Conservation (phyloP, 1,284 basidiomycete genomes). For the Trametes hirsuta region DNA sequence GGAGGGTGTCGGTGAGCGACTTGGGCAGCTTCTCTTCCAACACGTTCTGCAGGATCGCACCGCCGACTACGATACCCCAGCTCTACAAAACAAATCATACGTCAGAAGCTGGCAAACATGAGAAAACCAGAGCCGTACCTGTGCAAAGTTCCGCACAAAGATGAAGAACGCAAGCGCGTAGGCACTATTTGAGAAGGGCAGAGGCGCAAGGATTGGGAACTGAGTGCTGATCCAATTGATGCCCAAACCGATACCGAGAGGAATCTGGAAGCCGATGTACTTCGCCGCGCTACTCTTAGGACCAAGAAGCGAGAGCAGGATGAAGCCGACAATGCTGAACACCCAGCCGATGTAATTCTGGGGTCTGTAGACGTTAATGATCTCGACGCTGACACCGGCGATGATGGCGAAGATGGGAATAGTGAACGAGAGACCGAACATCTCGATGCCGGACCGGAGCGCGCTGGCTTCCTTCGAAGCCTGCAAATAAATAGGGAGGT, state of each 20-base stretch:
- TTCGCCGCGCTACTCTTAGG: conserved; percentile 29
- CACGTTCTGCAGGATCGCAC: conserved; percentile 44
- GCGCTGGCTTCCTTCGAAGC: conserved; percentile 35
- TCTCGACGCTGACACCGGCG: conserved; percentile 26
- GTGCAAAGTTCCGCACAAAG: conserved; percentile 37
- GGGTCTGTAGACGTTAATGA: conserved; percentile 31
- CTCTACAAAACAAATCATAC: conserved; percentile 25
- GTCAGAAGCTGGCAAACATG: too few relatives aligned
- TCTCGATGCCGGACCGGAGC: conserved; percentile 29
- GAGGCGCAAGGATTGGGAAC: conserved; percentile 41
- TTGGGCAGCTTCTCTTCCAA: conserved; percentile 39
- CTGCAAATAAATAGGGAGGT: conserved; percentile 44
- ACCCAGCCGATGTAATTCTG: conserved; percentile 33
- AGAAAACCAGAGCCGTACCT: conserved; percentile 8
- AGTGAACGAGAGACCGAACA: conserved; percentile 27
- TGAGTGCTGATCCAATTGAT: conserved; percentile 27
- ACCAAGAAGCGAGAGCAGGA: conserved; percentile 29
- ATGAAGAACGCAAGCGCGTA: conserved; percentile 36
- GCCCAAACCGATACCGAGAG: conserved; percentile 28
- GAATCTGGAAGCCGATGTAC: conserved; percentile 35
- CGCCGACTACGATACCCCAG: conserved; percentile 44
- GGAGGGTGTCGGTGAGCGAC: conserved; percentile 36
- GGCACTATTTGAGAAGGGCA: conserved; percentile 34
- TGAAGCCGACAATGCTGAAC: conserved; percentile 34
- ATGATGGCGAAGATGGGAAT: conserved; percentile 33